These are phyloP conservation scores for Irpex sp. DNA, from an alignment of 1,284 basidiomycete species.

Conservation along the genomic window DNA sequence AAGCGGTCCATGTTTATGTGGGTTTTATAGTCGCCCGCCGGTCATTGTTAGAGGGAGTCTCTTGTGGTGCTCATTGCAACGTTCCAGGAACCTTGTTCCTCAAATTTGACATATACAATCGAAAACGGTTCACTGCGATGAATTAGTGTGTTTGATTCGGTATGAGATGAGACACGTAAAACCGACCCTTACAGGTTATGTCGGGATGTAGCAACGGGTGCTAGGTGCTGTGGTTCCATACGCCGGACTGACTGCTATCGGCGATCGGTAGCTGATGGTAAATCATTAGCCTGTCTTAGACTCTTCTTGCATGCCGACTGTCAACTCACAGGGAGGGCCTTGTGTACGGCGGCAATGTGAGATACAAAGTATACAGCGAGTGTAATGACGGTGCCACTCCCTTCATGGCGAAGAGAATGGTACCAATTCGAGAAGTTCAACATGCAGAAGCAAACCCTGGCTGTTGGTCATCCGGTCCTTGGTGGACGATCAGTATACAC, in stretches of 20 bases:
- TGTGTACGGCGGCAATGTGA: too few species aligned
- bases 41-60: background rate
- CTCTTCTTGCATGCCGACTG: background rate
- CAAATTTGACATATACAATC: background rate
- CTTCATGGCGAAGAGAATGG: too few species aligned
- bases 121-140: background rate
- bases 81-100: background rate
- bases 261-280: background rate
- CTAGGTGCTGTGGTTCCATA: too few species aligned
- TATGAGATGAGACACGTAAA: background rate
- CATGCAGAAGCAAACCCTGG: too few species aligned
- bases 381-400: too few species aligned
- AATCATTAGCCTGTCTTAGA: background rate
- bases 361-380: too few species aligned
- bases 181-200: background rate
- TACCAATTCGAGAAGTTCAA: too few species aligned
- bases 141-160: background rate
- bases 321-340: too few species aligned
- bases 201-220: background rate
- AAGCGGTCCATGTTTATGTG: background rate
- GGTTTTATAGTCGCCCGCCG: background rate
- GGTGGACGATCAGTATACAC: too few species aligned
- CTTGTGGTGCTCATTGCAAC: background rate
- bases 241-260: background rate
- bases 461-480: too few species aligned